Conservation (phyloP, 2,329 filamentous ascomycete species). For the Tympanopsis confertula region DNA sequence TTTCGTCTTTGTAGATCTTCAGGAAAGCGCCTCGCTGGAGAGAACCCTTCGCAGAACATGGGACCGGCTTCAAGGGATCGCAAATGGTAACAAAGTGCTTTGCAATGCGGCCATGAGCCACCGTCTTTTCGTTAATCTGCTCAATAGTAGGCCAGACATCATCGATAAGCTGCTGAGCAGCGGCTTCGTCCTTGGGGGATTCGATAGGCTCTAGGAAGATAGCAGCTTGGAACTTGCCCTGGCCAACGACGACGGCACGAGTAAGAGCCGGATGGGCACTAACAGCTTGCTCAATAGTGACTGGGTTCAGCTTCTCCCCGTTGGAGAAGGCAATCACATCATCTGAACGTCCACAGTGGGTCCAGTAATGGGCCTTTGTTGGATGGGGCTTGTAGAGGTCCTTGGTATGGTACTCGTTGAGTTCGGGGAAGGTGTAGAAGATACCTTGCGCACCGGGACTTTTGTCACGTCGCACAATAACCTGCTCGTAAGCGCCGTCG, state of each 20-base stretch:
- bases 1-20: conserved; percentile 28
- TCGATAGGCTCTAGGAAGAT: conserved; percentile 9
- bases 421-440: conserved; percentile 12
- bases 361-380: conserved; percentile 9
- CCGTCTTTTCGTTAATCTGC: conserved; percentile 26
- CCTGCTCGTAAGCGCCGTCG: conserved; percentile 21
- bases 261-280: conserved; percentile 13
- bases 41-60: conserved; percentile 30
- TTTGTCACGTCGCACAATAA: neutral
- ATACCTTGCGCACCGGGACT: conserved; percentile 7
- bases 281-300: conserved; percentile 20
- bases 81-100: conserved; percentile 21
- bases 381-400: conserved; percentile 13
- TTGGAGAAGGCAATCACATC: conserved; percentile 27
- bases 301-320: conserved; percentile 29
- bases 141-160: conserved; percentile 29
- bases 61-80: conserved; percentile 26
- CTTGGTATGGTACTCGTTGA: conserved; percentile 9
- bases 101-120: conserved; percentile 31
- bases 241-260: conserved; percentile 19
- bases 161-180: conserved; percentile 21
- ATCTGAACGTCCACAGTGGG: conserved; percentile 15
- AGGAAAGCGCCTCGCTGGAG: conserved; percentile 26
- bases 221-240: conserved; percentile 10
- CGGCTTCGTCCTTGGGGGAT: neutral